A percentile compares a stretch with the other conserved stretches of the same genome.
Evolutionary conservation across 345 rosid species (phyloP).

Genomic region (Salix purpurea): DNA sequence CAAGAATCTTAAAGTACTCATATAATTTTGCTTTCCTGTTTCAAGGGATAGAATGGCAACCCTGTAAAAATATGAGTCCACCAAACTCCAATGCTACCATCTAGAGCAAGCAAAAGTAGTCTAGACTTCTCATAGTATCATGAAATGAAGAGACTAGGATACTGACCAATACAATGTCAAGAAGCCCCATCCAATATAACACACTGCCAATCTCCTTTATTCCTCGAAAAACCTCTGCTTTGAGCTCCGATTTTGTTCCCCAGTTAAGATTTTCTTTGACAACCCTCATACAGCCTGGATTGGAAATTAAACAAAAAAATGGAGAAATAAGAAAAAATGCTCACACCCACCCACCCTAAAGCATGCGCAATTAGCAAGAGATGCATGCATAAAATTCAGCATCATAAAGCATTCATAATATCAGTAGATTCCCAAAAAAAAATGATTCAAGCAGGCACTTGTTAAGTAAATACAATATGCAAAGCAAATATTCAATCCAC

Average conservation of each 20-base stretch:
- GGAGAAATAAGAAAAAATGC: neutral
- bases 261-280: slow-evolving; percentile 86
- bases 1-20: neutral
- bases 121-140: neutral
- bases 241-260: slow-evolving; percentile 87
- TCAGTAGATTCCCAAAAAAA: neutral
- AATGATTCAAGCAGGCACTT: neutral
- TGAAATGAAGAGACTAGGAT: slow-evolving; percentile 16
- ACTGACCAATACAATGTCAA: slow-evolving; percentile 91
- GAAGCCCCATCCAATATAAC: slow-evolving; percentile 89
- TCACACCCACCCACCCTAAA: neutral
- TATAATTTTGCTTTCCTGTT: neutral
- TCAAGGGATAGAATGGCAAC: neutral
- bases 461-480: neutral
- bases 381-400: neutral
- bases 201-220: slow-evolving; percentile 97
- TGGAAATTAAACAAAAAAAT: neutral
- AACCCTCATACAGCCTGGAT: slow-evolving; percentile 88
- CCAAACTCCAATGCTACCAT: neutral
- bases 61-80: neutral
- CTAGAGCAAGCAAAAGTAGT: neutral
- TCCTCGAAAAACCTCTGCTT: slow-evolving; percentile 79
- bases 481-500: neutral
- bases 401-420: neutral
- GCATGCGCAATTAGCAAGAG: neutral